Conservation (phyloP, 257 asterid genomes). For the Solanum ossicruentum region DNA sequence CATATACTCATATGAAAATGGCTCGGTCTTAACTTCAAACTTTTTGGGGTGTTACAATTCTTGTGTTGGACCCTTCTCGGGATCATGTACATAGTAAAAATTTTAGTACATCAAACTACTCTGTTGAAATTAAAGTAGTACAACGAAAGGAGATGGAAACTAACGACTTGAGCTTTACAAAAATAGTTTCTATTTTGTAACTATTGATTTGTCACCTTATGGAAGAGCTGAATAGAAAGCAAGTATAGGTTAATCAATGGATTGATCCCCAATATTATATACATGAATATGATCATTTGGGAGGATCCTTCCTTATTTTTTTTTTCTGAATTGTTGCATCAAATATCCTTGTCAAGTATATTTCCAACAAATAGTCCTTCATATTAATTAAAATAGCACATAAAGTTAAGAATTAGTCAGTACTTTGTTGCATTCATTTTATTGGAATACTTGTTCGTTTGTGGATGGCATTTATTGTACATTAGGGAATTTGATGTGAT, state of each 20-base stretch:
- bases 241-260: not conserved
- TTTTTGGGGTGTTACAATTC: too few relatives aligned
- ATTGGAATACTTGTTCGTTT: not conserved
- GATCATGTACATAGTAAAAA: too few relatives aligned
- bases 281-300: not conserved
- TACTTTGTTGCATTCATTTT: not conserved
- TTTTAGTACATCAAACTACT: too few relatives aligned
- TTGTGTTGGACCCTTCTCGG: too few relatives aligned
- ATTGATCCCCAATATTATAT: not conserved
- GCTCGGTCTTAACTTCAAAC: too few relatives aligned
- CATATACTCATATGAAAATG: too few relatives aligned
- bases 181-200: too few relatives aligned
- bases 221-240: not conserved
- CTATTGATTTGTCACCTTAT: not conserved
- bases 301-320: not conserved
- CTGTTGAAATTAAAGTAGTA: too few relatives aligned
- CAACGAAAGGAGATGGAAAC: too few relatives aligned
- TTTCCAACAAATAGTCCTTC: not conserved
- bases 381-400: not conserved
- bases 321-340: not conserved
- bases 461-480: not conserved
- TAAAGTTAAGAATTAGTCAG: not conserved
- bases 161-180: too few relatives aligned
- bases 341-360: not conserved
- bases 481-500: not conserved